Evolutionary conservation across 2,329 filamentous ascomycete genomes (phyloP), one percentile per base, ranked within the genome.

Genomic region (Tympanopsis confertula): DNA sequence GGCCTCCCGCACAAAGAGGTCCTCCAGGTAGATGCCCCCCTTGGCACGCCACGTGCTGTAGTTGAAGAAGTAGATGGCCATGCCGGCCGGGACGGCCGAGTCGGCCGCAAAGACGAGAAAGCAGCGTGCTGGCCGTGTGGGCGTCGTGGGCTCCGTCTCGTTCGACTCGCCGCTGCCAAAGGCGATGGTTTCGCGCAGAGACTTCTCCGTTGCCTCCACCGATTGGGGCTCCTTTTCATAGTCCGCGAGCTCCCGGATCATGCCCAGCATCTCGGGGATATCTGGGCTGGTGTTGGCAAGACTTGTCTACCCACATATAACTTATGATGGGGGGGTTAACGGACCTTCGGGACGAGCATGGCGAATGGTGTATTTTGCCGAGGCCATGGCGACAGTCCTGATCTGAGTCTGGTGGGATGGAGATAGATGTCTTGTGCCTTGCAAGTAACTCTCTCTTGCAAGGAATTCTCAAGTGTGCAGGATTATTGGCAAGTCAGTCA

Each of bases 51-150:
- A 96, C 1, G 89, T 95, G 52, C 80, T 86, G 62, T 94, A 96
- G 62, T 89, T 96, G 68, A 89, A 87, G 58, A 94, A 96, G 63
- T 87, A 95, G 29, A 95, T 62, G 1, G 87, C 87, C 73, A 95
- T 86, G 35, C 82, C 86, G 0, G 76, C 83, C 1, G 57, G 56
- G 10, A 64, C 58, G 4, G 62, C 57, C 10, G 66, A 59, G 17
- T 69, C 60, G 19, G 66, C 62, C 1, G 56, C 55, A 47, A 68
- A 67, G 39, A 89, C 61, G 7, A 93, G 61, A 22, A 93, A 68
- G 36, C 85, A 89, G 43, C 86, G 82, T 14, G 87, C 83, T 20
- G 81, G 85, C n/a, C 63, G 65, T 4, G 58, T 49, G 2, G 72
- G 56, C 1, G 71, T 65, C 37, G 72, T 78, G 5, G 70, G 58